Evolutionary conservation across 768 basidiomycete species (phyloP).

Genomic region (Kwoniella europaea): DNA sequence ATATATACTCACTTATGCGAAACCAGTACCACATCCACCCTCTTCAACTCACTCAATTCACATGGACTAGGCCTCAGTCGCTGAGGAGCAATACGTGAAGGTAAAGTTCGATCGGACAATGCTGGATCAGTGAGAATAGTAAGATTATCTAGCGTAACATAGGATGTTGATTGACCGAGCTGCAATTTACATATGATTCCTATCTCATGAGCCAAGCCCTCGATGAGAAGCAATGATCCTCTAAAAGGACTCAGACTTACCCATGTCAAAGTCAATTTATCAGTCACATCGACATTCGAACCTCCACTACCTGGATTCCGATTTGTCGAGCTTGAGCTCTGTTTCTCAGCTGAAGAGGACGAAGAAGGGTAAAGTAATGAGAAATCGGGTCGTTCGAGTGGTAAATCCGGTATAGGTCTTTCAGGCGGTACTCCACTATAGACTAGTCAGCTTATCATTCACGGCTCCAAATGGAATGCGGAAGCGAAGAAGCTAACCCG

Average conservation of each 20-base stretch:
- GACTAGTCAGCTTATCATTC: background rate
- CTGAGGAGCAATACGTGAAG: slow-evolving; percentile 48
- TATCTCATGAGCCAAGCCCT: background rate
- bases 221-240: slow-evolving; percentile 2
- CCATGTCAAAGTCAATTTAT: slow-evolving; percentile 46
- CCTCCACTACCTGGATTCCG: slow-evolving; percentile 23
- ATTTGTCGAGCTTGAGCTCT: background rate
- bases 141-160: slow-evolving; percentile 55
- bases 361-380: slow-evolving; percentile 30
- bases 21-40: slow-evolving; percentile 56
- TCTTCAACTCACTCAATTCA: slow-evolving; percentile 44
- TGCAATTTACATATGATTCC: slow-evolving; percentile 12
- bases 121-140: slow-evolving; percentile 58
- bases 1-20: slow-evolving; percentile 52
- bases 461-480: background rate
- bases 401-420: slow-evolving; percentile 48
- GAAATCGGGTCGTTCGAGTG: slow-evolving; percentile 47
- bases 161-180: slow-evolving; percentile 58
- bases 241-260: slow-evolving; percentile 18
- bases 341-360: background rate
- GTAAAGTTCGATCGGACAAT: slow-evolving; percentile 51
- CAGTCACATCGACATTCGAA: slow-evolving; percentile 32
- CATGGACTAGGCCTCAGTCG: slow-evolving; percentile 54
- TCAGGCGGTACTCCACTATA: slow-evolving; percentile 45
- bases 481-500: slow-evolving; percentile 25